These are phyloP conservation scores for Fagus sylvatica DNA, from an alignment of 306 rosid species.

Conservation along the genomic window DNA sequence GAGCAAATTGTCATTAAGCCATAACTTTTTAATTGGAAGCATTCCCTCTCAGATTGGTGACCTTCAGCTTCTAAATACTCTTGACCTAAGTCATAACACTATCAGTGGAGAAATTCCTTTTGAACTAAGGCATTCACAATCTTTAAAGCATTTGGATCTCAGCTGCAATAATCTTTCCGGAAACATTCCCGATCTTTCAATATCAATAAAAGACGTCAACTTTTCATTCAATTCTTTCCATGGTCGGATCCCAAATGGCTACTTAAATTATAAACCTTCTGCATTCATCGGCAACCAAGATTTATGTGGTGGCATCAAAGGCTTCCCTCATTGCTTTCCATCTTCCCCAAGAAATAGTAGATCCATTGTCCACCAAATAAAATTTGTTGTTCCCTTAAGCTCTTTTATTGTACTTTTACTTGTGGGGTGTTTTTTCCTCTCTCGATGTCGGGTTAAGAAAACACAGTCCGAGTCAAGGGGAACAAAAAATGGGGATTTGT, in stretches of 20 bases:
- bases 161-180: not conserved
- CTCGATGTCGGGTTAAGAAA: not conserved
- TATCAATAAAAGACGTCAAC: rapidly evolving
- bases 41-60: not conserved
- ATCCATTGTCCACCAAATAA: not conserved
- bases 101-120: not conserved
- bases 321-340: not conserved
- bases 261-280: not conserved
- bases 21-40: not conserved
- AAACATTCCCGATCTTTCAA: not conserved
- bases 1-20: not conserved
- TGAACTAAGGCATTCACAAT: rapidly evolving
- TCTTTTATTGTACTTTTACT: not conserved
- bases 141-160: not conserved
- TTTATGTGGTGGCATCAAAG: not conserved
- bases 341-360: not conserved
- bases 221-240: not conserved
- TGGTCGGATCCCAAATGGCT: not conserved
- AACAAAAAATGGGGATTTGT: not conserved
- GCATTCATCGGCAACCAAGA: not conserved
- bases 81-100: not conserved
- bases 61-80: rapidly evolving
- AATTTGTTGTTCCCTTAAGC: not conserved
- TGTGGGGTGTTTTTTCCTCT: not conserved
- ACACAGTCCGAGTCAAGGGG: not conserved